A percentile compares a stretch with the other conserved stretches of the same genome.
Conservation (phyloP, 495 filamentous ascomycete genomes). For the Tuber microsphaerosporum region DNA sequence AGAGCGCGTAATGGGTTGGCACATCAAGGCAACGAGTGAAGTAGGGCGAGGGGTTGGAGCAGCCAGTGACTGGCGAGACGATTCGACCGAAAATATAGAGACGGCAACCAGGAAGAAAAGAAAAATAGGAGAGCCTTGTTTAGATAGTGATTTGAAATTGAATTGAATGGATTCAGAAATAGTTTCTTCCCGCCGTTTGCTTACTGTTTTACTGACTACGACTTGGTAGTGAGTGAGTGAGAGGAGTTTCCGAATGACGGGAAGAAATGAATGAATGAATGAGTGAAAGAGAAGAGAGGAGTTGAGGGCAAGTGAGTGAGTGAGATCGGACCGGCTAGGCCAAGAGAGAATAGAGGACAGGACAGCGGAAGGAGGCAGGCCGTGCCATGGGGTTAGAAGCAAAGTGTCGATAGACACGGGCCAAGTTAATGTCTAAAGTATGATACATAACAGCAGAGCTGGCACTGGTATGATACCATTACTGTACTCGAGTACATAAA, state of each 20-base stretch:
- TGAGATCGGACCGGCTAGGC: not conserved
- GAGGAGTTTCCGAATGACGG: not conserved
- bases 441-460: not conserved
- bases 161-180: constrained; percentile 1
- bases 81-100: not conserved
- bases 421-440: not conserved
- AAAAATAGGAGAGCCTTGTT: constrained; percentile 20
- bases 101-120: constrained; percentile 19
- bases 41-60: constrained; percentile 31
- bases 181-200: not conserved
- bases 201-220: not conserved
- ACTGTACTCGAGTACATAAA: not conserved
- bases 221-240: not conserved
- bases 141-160: not conserved
- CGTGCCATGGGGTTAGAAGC: not conserved
- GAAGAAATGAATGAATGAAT: constrained; percentile 30
- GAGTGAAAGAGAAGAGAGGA: constrained; percentile 26
- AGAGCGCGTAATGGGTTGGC: constrained; percentile 2
- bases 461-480: not conserved
- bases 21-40: constrained; percentile 14
- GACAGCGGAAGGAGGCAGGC: not conserved
- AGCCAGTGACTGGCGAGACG: constrained; percentile 4
- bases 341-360: not conserved
- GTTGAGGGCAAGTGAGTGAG: not conserved
- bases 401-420: not conserved